Percentiles rank a stretch among this genome's conserved stretches.
Evolutionary conservation across 768 basidiomycete genomes (phyloP).

Genomic region (Hysterangium stoloniferum): DNA sequence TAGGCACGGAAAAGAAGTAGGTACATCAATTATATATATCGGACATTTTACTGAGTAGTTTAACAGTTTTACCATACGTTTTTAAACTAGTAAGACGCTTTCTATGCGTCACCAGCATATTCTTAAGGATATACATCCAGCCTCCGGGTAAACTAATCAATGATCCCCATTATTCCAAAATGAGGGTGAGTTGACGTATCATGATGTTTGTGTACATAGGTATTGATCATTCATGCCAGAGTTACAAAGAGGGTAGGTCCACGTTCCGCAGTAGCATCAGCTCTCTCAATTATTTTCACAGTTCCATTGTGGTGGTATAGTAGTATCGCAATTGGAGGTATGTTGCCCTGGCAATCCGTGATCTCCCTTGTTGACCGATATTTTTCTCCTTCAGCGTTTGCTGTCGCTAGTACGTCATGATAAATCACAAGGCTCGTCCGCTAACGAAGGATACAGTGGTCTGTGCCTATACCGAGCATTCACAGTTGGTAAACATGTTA

Average conservation of each 20-base stretch:
- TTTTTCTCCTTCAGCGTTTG: background rate
- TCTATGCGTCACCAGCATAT: background rate
- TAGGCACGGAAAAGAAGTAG: background rate
- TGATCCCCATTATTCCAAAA: background rate
- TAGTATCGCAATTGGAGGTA: background rate
- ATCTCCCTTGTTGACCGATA: too few relatives aligned
- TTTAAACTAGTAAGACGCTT: background rate
- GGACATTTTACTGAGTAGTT: background rate
- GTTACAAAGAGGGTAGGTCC: background rate
- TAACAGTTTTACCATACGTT: background rate
- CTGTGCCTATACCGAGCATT: background rate
- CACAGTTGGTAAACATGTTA: background rate
- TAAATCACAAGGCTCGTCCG: too few relatives aligned
- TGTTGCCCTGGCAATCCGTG: too few relatives aligned
- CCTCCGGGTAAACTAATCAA: background rate
- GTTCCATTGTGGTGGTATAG: constrained; percentile 1
- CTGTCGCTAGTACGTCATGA: background rate
- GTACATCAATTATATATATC: background rate
- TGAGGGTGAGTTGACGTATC: background rate
- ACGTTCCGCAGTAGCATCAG: background rate
- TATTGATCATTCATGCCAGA: background rate
- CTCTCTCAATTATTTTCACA: background rate
- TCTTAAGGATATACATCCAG: background rate
- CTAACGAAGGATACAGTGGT: too few relatives aligned
- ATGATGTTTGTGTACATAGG: too few relatives aligned